phyloP scores from a whole-genome alignment of 164 flowering plant species.

The grape (Vitis vinifera) region ASM3070453v1 NC_081818.1:3194001-3194500 shows the following conservation, averaged over 20 bases:
- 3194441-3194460: slow-evolving; percentile 96
- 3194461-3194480: slow-evolving; percentile 96
- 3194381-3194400: slow-evolving; percentile 78
- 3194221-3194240: not conserved
- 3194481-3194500: slow-evolving; percentile 93
- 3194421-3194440: slow-evolving; percentile 78
- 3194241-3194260: not conserved
- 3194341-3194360: slow-evolving; percentile 26
- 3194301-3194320: not conserved
- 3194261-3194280: too few relatives aligned
- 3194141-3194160: too few relatives aligned
- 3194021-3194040: too few relatives aligned
- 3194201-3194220: not conserved
- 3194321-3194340: not conserved
- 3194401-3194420: slow-evolving; percentile 88
- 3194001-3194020: not conserved
- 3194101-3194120: not conserved
- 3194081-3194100: not conserved
- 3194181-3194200: not conserved
- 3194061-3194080: not conserved
- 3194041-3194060: not conserved
- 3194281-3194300: not conserved
- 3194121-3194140: not conserved
- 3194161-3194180: too few relatives aligned
- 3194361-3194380: slow-evolving; percentile 82